These are phyloP conservation scores for Torulaspora maleeae DNA, from an alignment of 805 yeast species.

Conservation along the genomic window DNA sequence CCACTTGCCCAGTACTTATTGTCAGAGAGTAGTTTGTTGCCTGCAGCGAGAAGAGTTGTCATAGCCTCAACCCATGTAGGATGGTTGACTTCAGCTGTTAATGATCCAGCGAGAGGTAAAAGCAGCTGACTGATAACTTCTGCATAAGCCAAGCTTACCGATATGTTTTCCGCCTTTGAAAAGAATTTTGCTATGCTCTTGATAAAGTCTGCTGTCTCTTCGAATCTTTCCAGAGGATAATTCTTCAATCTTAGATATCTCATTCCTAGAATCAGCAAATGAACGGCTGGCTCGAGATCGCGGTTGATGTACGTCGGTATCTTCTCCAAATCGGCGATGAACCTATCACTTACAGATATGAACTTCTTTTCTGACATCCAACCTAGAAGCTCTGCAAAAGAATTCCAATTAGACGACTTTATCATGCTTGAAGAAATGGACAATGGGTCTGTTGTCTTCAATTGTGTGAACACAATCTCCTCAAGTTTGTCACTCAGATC, in stretches of 20 bases:
- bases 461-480: constrained; percentile 87
- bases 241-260: constrained; percentile 70
- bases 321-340: constrained; percentile 87
- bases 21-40: constrained; percentile 41
- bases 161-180: constrained; percentile 55
- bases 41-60: constrained; percentile 51
- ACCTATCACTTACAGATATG: constrained; percentile 84
- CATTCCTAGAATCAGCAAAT: constrained; percentile 86
- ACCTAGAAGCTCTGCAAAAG: constrained; percentile 84
- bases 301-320: constrained; percentile 51
- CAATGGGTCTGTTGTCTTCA: constrained; percentile 80
- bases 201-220: constrained; percentile 88
- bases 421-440: constrained; percentile 62
- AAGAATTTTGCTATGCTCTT: constrained; percentile 84
- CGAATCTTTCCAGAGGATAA: constrained; percentile 84
- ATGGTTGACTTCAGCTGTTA: constrained; percentile 93
- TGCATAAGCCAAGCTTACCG: constrained; percentile 71
- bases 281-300: constrained; percentile 57
- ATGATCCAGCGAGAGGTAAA: constrained; percentile 73
- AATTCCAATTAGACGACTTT: constrained; percentile 88
- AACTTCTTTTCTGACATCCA: constrained; percentile 84
- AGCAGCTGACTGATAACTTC: constrained; percentile 74
- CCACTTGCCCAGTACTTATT: constrained; percentile 60
- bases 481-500: constrained; percentile 80
- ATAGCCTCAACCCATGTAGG: constrained; percentile 92